These are phyloP conservation scores for Helianthus tuberosus DNA, from an alignment of 129 eudicot genomes.

Conservation along the genomic window DNA sequence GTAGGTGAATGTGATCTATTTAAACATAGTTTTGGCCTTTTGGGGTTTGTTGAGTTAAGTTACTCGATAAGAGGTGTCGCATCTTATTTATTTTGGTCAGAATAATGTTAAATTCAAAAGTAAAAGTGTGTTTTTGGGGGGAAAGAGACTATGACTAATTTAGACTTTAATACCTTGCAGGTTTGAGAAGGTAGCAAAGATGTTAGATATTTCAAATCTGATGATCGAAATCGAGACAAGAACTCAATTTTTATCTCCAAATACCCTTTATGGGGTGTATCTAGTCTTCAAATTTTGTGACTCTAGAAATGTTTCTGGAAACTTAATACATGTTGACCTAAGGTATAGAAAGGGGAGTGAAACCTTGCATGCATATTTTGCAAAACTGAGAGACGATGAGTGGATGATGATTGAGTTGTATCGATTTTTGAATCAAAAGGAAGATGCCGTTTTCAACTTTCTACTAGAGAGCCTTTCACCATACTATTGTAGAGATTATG, in stretches of 20 bases:
- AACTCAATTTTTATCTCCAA: conserved; percentile 9
- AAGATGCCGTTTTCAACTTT: not conserved
- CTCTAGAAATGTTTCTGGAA: not conserved
- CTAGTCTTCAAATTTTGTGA: conserved; percentile 19
- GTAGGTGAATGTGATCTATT: not conserved
- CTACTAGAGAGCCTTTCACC: conserved; percentile 24
- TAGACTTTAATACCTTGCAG: conserved; percentile 1
- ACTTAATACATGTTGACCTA: conserved; percentile 18
- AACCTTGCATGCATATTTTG: conserved; percentile 20
- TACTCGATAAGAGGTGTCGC: no score
- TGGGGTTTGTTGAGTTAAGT: no score
- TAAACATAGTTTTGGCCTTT: no score
- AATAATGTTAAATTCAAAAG: not conserved
- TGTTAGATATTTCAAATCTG: conserved; percentile 3
- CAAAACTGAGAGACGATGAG: conserved; percentile 19
- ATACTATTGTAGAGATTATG: not conserved
- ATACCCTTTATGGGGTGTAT: not conserved
- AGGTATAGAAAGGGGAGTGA: conserved; percentile 5
- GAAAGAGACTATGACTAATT: not conserved
- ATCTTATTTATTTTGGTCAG: no score
- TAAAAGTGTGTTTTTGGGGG: not conserved
- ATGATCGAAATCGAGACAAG: conserved; percentile 14
- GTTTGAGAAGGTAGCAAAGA: conserved; percentile 23
- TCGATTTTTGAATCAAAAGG: not conserved
- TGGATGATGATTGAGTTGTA: conserved; percentile 8